Evolutionary conservation across 2,329 filamentous ascomycete genomes (phyloP).

Genomic region (Microcyclosporella mali): DNA sequence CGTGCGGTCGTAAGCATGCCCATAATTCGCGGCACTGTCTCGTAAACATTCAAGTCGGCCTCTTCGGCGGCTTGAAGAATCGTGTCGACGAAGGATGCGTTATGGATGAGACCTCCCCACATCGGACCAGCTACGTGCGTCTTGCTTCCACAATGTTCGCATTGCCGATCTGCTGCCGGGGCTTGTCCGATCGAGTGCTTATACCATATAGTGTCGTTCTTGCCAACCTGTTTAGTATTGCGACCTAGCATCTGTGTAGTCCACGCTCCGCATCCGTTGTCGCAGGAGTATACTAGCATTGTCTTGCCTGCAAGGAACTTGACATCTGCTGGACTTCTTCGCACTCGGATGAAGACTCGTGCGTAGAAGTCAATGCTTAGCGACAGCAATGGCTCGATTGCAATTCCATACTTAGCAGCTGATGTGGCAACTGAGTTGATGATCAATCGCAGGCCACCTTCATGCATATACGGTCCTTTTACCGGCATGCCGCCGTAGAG

Average conservation of each 20-base stretch:
- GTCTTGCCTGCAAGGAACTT: slow-evolving; percentile 87
- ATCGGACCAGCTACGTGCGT: slow-evolving; percentile 89
- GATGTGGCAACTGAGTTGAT: slow-evolving; percentile 73
- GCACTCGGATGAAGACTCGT: slow-evolving; percentile 77
- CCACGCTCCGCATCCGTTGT: slow-evolving; percentile 87
- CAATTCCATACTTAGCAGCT: slow-evolving; percentile 76
- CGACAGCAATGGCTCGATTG: slow-evolving; percentile 84
- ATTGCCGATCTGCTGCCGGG: slow-evolving; percentile 60
- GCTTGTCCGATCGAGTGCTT: slow-evolving; percentile 72
- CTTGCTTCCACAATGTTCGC: slow-evolving; percentile 77
- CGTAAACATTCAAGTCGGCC: slow-evolving; percentile 64
- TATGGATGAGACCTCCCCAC: slow-evolving; percentile 88
- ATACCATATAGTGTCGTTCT: slow-evolving; percentile 62
- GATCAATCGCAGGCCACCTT: slow-evolving; percentile 81
- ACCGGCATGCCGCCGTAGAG: slow-evolving; percentile 87
- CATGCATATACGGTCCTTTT: slow-evolving; percentile 80
- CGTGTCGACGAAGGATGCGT: slow-evolving; percentile 70
- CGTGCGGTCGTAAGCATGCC: slow-evolving; percentile 87
- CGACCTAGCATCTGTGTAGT: slow-evolving; percentile 70
- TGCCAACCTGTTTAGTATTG: slow-evolving; percentile 60
- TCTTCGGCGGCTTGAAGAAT: slow-evolving; percentile 67
- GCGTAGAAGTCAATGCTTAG: slow-evolving; percentile 95
- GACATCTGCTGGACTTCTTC: slow-evolving; percentile 73
- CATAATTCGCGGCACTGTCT: slow-evolving; percentile 72
- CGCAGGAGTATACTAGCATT: slow-evolving; percentile 89